Conservation (phyloP, 768 basidiomycete genomes). For the Trametes elegans region DNA sequence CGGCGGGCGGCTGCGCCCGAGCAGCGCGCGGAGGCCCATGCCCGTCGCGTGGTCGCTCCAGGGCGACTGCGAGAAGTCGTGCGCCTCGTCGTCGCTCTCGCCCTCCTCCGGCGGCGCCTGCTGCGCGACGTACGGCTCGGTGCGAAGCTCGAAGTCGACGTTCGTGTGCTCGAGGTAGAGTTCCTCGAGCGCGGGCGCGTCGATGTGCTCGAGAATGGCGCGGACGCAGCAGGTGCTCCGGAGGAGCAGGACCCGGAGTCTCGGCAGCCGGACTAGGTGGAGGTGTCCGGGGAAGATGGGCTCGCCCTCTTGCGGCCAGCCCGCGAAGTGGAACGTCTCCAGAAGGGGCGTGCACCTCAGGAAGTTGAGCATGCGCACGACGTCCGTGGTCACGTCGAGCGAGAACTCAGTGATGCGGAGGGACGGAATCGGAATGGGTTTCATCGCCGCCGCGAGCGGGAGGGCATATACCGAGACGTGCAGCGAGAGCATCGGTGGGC, state of each 20-base stretch:
- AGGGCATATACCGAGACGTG: constrained; percentile 49
- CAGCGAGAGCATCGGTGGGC: constrained; percentile 34
- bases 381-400: constrained; percentile 38
- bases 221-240: constrained; percentile 62
- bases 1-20: constrained; percentile 60
- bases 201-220: constrained; percentile 60
- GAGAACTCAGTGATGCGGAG: constrained; percentile 55
- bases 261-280: constrained; percentile 52
- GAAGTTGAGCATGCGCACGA: constrained; percentile 55
- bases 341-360: constrained; percentile 60
- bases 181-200: constrained; percentile 55
- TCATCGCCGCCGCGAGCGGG: constrained; percentile 43
- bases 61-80: constrained; percentile 74
- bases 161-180: constrained; percentile 69
- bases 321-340: constrained; percentile 55
- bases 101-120: constrained; percentile 46
- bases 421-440: constrained; percentile 53
- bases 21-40: constrained; percentile 70
- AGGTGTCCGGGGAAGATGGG: constrained; percentile 26
- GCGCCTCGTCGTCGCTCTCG: constrained; percentile 72
- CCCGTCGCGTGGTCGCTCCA: constrained; percentile 77
- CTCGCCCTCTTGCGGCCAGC: constrained; percentile 47
- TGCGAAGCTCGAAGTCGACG: constrained; percentile 46
- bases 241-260: constrained; percentile 55
- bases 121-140: constrained; percentile 22